Conservation (phyloP, 371 early-diverging fungal species). For the Cokeromyces recurvatus region DNA sequence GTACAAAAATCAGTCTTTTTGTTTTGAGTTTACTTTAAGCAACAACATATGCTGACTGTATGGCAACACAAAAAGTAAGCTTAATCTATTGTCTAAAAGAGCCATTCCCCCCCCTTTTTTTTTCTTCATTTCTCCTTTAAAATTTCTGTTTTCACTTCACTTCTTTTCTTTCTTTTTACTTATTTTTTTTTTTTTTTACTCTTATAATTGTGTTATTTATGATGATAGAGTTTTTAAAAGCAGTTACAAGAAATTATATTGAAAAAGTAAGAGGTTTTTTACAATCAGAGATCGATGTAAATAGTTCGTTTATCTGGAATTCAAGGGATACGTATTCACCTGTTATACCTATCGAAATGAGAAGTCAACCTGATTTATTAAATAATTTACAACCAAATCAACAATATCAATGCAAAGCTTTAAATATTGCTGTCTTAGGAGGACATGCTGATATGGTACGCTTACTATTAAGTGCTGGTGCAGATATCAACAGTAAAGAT, state of each 20-base stretch:
- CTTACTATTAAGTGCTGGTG: conserved; percentile 56
- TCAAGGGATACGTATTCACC: conserved; percentile 41
- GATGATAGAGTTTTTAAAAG: conserved; percentile 53
- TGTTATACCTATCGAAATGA: conserved; percentile 31
- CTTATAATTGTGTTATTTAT: too few species aligned
- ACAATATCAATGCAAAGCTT: conserved; percentile 52
- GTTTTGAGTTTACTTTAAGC: too few species aligned
- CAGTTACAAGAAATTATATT: conserved; percentile 49
- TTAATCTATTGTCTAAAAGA: too few species aligned
- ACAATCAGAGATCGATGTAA: conserved; percentile 48
- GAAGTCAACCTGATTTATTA: conserved; percentile 24
- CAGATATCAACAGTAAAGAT: conserved; percentile 61
- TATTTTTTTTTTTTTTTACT: too few species aligned
- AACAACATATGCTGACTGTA: too few species aligned
- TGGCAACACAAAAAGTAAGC: too few species aligned
- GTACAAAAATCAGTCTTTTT: too few species aligned
- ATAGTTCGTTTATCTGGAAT: conserved; percentile 49
- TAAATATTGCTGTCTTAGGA: conserved; percentile 68
- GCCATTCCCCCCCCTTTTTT: too few species aligned
- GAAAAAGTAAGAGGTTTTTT: conserved; percentile 38
- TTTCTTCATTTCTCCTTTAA: too few species aligned
- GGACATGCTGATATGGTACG: conserved; percentile 60
- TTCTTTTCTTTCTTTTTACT: too few species aligned
- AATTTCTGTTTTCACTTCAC: too few species aligned
- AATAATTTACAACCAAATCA: conserved; percentile 34